phyloP scores from a whole-genome alignment of 345 rosid genomes.

The Microcos paniculata region DNA sequence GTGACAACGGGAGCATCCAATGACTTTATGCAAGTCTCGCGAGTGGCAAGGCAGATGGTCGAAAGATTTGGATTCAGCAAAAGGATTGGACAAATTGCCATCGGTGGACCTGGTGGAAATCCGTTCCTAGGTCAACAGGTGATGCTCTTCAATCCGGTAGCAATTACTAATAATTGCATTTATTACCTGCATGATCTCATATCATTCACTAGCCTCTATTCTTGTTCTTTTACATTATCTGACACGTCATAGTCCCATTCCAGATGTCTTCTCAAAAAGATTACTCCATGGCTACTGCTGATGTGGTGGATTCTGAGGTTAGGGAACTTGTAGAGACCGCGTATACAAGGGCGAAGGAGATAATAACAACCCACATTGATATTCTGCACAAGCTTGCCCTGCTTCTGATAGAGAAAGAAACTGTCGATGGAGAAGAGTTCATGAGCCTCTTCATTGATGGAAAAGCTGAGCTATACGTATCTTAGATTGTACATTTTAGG shows the following conservation, averaged over 20 bases:
- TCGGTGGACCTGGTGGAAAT: slow-evolving; percentile 93
- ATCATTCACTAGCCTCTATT: background rate
- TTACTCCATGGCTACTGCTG: slow-evolving; percentile 98
- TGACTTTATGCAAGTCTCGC: slow-evolving; percentile 97
- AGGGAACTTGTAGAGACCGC: slow-evolving; percentile 84
- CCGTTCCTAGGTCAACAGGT: slow-evolving; percentile 94
- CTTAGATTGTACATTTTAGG: slow-evolving; percentile 7
- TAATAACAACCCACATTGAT: slow-evolving; percentile 69
- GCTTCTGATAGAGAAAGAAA: slow-evolving; percentile 89
- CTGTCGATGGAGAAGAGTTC: slow-evolving; percentile 97
- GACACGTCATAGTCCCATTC: background rate
- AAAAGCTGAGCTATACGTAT: slow-evolving; percentile 79
- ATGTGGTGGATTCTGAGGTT: slow-evolving; percentile 90
- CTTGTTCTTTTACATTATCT: background rate
- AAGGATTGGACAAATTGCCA: slow-evolving; percentile 94
- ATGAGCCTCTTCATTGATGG: slow-evolving; percentile 99
- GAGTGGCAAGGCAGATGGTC: slow-evolving; percentile 99
- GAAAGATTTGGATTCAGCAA: slow-evolving; percentile 98
- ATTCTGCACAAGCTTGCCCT: slow-evolving; percentile 88
- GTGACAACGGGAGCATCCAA: slow-evolving; percentile 99
- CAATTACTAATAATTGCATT: background rate
- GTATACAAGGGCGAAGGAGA: slow-evolving; percentile 65
- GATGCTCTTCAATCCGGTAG: background rate
- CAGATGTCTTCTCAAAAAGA: slow-evolving; percentile 97
- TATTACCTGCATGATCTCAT: background rate